A percentile compares a stretch with the other conserved stretches of the same genome.
These are phyloP conservation scores for Cladophialophora exuberans DNA, from an alignment of 2,329 filamentous ascomycete species.

Conservation along the genomic window DNA sequence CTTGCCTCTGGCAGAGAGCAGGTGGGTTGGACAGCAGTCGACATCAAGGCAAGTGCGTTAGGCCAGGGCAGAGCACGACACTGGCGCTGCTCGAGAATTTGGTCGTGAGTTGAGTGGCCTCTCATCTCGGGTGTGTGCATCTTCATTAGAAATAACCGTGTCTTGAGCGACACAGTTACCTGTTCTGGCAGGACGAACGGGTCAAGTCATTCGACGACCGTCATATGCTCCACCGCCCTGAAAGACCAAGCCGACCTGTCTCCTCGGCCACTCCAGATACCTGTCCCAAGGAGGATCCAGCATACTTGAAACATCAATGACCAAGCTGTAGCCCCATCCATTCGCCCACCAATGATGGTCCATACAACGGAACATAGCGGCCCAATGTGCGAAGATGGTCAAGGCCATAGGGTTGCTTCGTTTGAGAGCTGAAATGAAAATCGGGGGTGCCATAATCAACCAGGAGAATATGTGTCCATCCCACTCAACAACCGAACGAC, in stretches of 20 bases:
- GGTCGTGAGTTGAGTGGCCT: too few species aligned
- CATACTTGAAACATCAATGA: conserved; percentile 30
- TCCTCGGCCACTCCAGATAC: conserved; percentile 30
- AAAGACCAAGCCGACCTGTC: conserved; percentile 30
- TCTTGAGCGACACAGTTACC: not conserved
- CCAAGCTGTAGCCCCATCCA: conserved; percentile 33
- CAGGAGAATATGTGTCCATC: conserved; percentile 34
- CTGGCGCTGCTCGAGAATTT: not conserved
- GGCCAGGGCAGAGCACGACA: not conserved
- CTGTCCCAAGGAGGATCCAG: conserved; percentile 29
- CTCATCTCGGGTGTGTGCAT: conserved; percentile 1
- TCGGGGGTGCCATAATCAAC: conserved; percentile 26
- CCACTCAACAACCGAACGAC: conserved; percentile 32
- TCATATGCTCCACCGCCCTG: conserved; percentile 20
- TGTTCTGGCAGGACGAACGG: not conserved
- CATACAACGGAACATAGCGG: conserved; percentile 32
- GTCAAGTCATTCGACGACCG: conserved; percentile 11
- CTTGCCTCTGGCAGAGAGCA: not conserved
- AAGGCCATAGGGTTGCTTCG: conserved; percentile 29
- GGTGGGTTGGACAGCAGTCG: not conserved
- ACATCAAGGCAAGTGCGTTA: not conserved
- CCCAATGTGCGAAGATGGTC: conserved; percentile 33
- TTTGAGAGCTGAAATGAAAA: conserved; percentile 31
- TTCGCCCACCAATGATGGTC: conserved; percentile 35
- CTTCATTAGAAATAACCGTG: conserved; percentile 4